Evolutionary conservation across 768 basidiomycete genomes (phyloP).

Genomic region (Lentinus tigrinus): DNA sequence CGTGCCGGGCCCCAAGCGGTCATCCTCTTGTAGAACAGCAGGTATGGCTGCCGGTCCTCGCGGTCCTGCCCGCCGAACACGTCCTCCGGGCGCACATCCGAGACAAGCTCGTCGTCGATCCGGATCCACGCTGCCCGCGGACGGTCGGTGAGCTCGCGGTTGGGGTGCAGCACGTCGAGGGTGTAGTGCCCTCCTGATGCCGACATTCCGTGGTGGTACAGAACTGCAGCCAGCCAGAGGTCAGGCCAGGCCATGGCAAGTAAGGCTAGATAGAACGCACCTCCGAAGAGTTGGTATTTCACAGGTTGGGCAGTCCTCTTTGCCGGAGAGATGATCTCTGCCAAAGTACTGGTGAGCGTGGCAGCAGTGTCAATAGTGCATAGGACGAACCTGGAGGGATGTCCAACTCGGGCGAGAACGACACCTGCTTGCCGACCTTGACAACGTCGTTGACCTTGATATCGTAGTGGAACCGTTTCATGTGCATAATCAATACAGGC

Average conservation of each 20-base stretch:
- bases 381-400: conserved; percentile 58
- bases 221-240: conserved; percentile 43
- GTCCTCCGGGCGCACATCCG: conserved; percentile 68
- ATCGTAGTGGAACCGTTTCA: conserved; percentile 92
- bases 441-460: conserved; percentile 70
- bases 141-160: conserved; percentile 45
- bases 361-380: not conserved
- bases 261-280: conserved; percentile 37
- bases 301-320: conserved; percentile 44
- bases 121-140: conserved; percentile 81
- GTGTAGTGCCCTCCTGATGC: conserved; percentile 97
- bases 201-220: conserved; percentile 92
- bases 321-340: conserved; percentile 62
- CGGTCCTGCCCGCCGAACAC: conserved; percentile 57
- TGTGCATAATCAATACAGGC: conserved; percentile 79
- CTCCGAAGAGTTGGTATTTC: conserved; percentile 82
- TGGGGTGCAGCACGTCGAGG: conserved; percentile 80
- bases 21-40: conserved; percentile 80
- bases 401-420: conserved; percentile 75
- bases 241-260: not conserved
- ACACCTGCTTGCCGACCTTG: conserved; percentile 82
- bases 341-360: not conserved
- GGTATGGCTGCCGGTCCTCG: conserved; percentile 77
- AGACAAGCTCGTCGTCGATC: conserved; percentile 89
- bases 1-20: conserved; percentile 26